These are phyloP conservation scores for Trifolium dubium DNA, from an alignment of 306 rosid genomes.

Conservation along the genomic window DNA sequence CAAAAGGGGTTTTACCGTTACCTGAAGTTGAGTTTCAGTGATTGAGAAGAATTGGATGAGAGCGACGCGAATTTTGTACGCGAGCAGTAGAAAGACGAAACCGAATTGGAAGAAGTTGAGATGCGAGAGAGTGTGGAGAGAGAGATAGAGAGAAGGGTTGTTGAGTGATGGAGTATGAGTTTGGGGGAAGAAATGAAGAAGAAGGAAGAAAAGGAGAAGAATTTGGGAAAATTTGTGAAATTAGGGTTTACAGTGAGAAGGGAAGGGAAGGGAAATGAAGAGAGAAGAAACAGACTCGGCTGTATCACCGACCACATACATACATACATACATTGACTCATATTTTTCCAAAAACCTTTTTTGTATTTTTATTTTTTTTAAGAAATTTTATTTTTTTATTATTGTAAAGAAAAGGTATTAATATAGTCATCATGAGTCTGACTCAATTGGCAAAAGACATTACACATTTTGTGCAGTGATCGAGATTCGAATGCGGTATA, in stretches of 20 bases:
- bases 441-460: no score
- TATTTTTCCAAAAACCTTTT: constrained; percentile 11
- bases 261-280: background rate
- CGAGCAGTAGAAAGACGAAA: constrained; percentile 28
- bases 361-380: background rate
- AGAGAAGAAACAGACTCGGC: constrained; percentile 23
- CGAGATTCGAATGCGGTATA: no score
- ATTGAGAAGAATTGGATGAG: constrained; percentile 21
- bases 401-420: no score
- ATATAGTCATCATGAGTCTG: no score
- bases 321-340: background rate
- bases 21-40: constrained; percentile 40
- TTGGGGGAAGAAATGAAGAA: background rate
- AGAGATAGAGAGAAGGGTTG: constrained; percentile 12
- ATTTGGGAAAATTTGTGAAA: constrained; percentile 7
- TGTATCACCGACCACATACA: constrained; percentile 36
- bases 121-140: background rate
- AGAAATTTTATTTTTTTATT: no score
- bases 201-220: background rate
- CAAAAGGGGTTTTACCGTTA: constrained; percentile 29
- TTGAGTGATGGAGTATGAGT: background rate
- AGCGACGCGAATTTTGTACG: constrained; percentile 4
- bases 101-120: constrained; percentile 6
- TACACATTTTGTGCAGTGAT: no score
- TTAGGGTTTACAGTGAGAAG: constrained; percentile 47